Conservation (phyloP, 306 rosid genomes). For the Cucumis melo region DNA sequence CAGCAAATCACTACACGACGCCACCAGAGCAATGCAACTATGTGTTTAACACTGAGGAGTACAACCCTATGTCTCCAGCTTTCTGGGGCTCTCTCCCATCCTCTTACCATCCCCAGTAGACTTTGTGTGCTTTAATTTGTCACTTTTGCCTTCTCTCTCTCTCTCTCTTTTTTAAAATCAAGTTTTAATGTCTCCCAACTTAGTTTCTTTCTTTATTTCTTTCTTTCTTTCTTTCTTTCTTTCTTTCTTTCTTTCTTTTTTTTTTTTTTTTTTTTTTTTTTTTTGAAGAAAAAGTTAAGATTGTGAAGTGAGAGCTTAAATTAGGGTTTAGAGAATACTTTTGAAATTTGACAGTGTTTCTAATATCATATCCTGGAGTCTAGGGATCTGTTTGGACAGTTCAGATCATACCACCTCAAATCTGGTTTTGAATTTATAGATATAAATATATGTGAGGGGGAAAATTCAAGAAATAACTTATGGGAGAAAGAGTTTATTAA, state of each 20-base stretch:
- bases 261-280: background rate
- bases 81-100: constrained; percentile 31
- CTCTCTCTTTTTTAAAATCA: background rate
- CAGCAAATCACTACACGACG: background rate
- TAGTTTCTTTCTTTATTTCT: background rate
- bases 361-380: background rate
- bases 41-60: constrained; percentile 45
- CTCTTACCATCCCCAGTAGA: constrained; percentile 4
- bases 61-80: constrained; percentile 41
- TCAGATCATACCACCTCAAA: constrained; percentile 13
- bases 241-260: background rate
- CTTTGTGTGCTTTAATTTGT: background rate
- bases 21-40: constrained; percentile 27
- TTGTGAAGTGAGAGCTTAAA: constrained; percentile 6
- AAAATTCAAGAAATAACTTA: background rate
- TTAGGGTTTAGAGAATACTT: constrained; percentile 7
- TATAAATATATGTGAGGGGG: background rate
- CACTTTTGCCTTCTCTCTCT: background rate
- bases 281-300: background rate
- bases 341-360: background rate
- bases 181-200: background rate
- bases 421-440: background rate
- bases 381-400: background rate
- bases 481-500: background rate
- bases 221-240: background rate